Conservation (phyloP, 805 yeast genomes). For the Saccharomycopsis amapae region DNA sequence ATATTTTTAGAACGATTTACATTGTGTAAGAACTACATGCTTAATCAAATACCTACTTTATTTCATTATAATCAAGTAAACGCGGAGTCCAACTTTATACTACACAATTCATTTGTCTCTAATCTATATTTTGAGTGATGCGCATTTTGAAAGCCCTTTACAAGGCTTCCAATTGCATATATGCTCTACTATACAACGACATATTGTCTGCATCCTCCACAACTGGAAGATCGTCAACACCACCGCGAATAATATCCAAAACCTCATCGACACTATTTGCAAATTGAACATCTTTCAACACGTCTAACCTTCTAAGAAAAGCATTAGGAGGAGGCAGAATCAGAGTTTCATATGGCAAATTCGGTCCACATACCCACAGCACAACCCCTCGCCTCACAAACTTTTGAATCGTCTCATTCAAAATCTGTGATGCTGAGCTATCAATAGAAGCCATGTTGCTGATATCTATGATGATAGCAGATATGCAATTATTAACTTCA, state of each 20-base stretch:
- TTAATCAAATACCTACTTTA: too few relatives aligned
- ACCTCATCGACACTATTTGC: conserved; percentile 18
- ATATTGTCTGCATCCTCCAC: conserved; percentile 3
- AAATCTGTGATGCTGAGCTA: conserved; percentile 69
- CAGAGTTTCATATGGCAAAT: background rate
- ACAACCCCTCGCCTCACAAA: conserved; percentile 31
- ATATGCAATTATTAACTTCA: background rate
- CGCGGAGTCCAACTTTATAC: too few relatives aligned
- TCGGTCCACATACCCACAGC: conserved; percentile 5
- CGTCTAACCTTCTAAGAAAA: conserved; percentile 34
- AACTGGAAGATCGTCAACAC: background rate
- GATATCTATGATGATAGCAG: conserved; percentile 60
- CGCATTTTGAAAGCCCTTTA: too few relatives aligned
- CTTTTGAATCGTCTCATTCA: conserved; percentile 49
- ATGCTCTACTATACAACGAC: conserved; percentile 8
- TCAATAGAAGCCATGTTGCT: conserved; percentile 79
- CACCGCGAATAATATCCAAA: background rate
- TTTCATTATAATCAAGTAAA: too few relatives aligned
- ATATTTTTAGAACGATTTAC: too few relatives aligned
- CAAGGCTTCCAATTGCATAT: conserved; percentile 3
- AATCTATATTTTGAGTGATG: too few relatives aligned
- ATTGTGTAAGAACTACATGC: too few relatives aligned
- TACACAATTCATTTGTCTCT: too few relatives aligned
- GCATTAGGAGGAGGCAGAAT: background rate
- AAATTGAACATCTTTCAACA: conserved; percentile 47